Evolutionary conservation across 129 eudicot genomes (phyloP).

Genomic region (Tagetes erecta): DNA sequence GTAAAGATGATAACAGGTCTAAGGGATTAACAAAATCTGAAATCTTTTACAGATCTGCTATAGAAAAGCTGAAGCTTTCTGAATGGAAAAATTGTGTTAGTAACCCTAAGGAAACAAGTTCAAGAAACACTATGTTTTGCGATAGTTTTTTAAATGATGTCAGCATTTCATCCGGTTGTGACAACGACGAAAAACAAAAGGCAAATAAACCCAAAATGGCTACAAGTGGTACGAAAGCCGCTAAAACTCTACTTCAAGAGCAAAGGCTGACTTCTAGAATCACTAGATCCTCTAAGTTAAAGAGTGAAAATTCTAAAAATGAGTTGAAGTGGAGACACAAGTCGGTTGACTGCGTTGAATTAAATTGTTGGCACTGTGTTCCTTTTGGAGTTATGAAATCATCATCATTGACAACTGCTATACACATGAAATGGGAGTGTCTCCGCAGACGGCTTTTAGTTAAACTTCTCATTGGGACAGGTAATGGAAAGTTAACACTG

Average conservation of each 20-base stretch:
- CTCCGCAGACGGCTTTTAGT: conserved; percentile 58
- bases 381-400: conserved; percentile 45
- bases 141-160: conserved; percentile 18
- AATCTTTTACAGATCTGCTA: conserved; percentile 48
- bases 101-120: conserved; percentile 38
- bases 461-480: conserved; percentile 58
- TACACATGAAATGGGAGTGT: conserved; percentile 81
- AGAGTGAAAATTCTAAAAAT: conserved; percentile 24
- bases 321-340: conserved; percentile 28
- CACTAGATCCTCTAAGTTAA: conserved; percentile 62
- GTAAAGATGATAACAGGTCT: conserved; percentile 20
- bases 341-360: conserved; percentile 23
- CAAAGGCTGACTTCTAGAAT: conserved; percentile 43
- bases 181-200: conserved; percentile 25
- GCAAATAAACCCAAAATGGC: conserved; percentile 39
- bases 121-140: conserved; percentile 24
- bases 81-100: conserved; percentile 56
- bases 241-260: conserved; percentile 37
- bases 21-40: conserved; percentile 47
- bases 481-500: conserved; percentile 37
- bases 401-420: conserved; percentile 36
- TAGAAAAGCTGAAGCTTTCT: conserved; percentile 41
- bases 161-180: conserved; percentile 29
- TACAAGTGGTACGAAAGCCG: conserved; percentile 55
- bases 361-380: conserved; percentile 75